Percentiles rank a stretch among this genome's conserved stretches.
phyloP scores from a whole-genome alignment of 1,139 yeast genomes.

The Diutina pseudorugosa region DNA sequence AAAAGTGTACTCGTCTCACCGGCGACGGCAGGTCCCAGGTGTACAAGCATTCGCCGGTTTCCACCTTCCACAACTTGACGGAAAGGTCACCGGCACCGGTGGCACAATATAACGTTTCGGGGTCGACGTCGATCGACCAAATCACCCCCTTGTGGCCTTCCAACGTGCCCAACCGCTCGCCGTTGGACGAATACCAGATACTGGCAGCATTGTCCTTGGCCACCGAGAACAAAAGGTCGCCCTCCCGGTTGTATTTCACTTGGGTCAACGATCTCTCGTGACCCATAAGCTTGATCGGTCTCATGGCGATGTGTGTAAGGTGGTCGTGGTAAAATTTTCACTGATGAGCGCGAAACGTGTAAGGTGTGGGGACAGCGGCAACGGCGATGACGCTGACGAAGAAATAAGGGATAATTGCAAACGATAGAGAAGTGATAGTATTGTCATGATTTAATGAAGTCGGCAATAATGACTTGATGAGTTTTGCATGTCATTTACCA shows the following conservation, averaged over 20 bases:
- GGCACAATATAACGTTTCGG: constrained; percentile 50
- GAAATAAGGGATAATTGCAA: too few species aligned
- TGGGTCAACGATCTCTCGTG: constrained; percentile 85
- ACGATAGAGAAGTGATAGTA: too few species aligned
- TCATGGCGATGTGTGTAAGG: constrained; percentile 16
- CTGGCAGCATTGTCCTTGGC: constrained; percentile 86
- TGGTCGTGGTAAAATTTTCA: not conserved
- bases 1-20: constrained; percentile 80
- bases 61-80: constrained; percentile 74
- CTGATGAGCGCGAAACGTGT: not conserved
- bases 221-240: constrained; percentile 85
- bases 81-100: constrained; percentile 92
- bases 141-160: constrained; percentile 84
- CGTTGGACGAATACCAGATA: constrained; percentile 90
- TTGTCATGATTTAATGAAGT: too few species aligned
- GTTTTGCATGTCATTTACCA: too few species aligned
- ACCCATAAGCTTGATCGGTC: constrained; percentile 53
- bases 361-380: not conserved
- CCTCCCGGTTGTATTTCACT: constrained; percentile 89
- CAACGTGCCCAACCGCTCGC: constrained; percentile 93
- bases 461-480: too few species aligned
- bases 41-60: constrained; percentile 64
- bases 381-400: too few species aligned
- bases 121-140: constrained; percentile 87
- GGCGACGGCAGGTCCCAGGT: constrained; percentile 77